Base-by-base conservation (phyloP, 2,329 filamentous ascomycete genomes). In the Sclerotinia trifoliorum region DNA sequence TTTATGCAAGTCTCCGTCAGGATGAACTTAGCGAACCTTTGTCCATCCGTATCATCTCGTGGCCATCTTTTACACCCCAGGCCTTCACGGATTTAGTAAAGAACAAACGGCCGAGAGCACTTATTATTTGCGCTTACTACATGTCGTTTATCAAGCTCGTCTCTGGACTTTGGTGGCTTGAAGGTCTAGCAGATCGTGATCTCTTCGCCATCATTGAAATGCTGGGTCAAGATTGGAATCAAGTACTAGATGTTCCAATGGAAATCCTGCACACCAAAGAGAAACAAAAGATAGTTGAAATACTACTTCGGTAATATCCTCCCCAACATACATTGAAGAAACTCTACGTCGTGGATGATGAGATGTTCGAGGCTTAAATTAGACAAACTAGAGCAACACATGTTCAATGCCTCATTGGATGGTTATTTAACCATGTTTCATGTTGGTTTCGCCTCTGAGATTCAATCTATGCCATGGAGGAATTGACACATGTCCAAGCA, bases 1-100 rank as follows among this genome's bases (percentile, higher is more conserved):
- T 77, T 6, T 77, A 75, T 67, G 75, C 72, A n/a, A 71, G 71
- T 54, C 68, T 77, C 5, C 67, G 68, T 39, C 70, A 74, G 60
- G 73, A 74, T 62, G 75, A 75, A 24, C 62, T 72, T 21, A 54
- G 65, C 0, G 49, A 64, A 24, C 70, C 66, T 6, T 66, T 76
- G 5, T 74, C 57, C 10, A 69, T 76, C 42, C 68, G 75, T 54
- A 68, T 75, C 3, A 61, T 76, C 13, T 70, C 72, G 1, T 76
- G 73, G 72, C 72, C 71, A 15, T 74, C 73, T 6, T 73, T 69
- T n/a, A 32, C 68, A 3, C 54, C 67, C 2, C 24, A 35, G 26
- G 60, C 51, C 21, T 70, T 72, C 49, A 49, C 48, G 32, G 51
- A 65, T 26, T 56, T 68, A 39, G 71, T 64, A 29, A 68, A 65